Evolutionary conservation across 306 rosid species (phyloP).

Genomic region (Citrullus amarus): DNA sequence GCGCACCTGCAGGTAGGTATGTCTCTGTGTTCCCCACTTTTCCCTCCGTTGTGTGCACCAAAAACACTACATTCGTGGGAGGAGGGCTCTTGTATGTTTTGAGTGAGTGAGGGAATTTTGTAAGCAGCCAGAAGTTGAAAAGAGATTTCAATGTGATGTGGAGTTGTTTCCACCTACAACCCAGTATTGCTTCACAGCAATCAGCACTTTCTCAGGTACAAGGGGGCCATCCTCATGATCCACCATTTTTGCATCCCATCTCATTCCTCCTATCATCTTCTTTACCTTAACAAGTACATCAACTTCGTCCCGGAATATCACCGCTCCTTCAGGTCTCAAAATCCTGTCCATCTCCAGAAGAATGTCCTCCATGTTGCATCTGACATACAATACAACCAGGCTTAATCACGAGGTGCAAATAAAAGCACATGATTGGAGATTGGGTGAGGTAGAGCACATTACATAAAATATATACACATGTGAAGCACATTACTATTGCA

Average conservation of each 20-base stretch:
- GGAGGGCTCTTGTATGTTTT: neutral
- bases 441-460: too few species aligned
- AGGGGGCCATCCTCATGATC: conserved; percentile 98
- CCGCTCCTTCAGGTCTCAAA: conserved; percentile 87
- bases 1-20: neutral
- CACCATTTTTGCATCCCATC: conserved; percentile 84
- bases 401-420: too few species aligned
- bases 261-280: conserved; percentile 74
- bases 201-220: conserved; percentile 73
- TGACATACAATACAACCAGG: conserved; percentile 11
- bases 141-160: conserved; percentile 30
- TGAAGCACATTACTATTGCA: too few species aligned
- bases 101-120: neutral
- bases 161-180: conserved; percentile 59
- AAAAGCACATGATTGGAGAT: too few species aligned
- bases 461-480: too few species aligned
- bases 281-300: conserved; percentile 57
- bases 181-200: conserved; percentile 96
- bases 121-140: neutral
- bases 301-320: conserved; percentile 79
- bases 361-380: conserved; percentile 76
- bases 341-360: conserved; percentile 95
- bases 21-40: neutral
- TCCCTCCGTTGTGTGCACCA: neutral
- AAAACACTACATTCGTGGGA: neutral